A percentile compares a stretch with the other conserved stretches of the same genome.
phyloP scores from a whole-genome alignment of 805 yeast species.

The Saturnispora zaruensis region DNA sequence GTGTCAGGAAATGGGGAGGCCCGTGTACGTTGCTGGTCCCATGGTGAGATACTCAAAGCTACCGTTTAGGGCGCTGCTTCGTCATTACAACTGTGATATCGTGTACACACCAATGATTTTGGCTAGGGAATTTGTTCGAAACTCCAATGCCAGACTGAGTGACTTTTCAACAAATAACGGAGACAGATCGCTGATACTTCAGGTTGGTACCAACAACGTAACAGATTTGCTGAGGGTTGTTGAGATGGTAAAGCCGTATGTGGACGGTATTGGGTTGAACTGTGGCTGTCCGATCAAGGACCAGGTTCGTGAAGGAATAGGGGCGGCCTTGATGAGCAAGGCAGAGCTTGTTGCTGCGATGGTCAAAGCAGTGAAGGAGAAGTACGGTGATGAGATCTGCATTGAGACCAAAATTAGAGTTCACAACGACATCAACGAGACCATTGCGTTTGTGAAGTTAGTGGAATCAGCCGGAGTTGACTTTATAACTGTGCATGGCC shows the following conservation, averaged over 20 bases:
- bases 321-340: conserved; percentile 87
- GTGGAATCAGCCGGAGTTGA: conserved; percentile 89
- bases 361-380: conserved; percentile 75
- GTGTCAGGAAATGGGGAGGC: conserved; percentile 40
- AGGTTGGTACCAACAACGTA: conserved; percentile 82
- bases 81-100: conserved; percentile 69
- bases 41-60: conserved; percentile 95
- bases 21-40: conserved; percentile 75
- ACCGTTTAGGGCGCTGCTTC: conserved; percentile 75
- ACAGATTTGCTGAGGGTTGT: conserved; percentile 75
- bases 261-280: conserved; percentile 89
- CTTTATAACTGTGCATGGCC: conserved; percentile 88
- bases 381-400: conserved; percentile 62
- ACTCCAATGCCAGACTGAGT: conserved; percentile 65
- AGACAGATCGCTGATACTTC: conserved; percentile 74
- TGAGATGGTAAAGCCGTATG: conserved; percentile 81
- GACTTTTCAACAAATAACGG: conserved; percentile 74
- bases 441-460: conserved; percentile 59
- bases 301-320: conserved; percentile 91
- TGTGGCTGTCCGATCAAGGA: conserved; percentile 98
- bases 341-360: conserved; percentile 72
- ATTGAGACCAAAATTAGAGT: conserved; percentile 90
- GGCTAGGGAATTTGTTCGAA: conserved; percentile 89
- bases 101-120: conserved; percentile 95
- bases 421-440: conserved; percentile 65